phyloP scores from a whole-genome alignment of 1,284 basidiomycete species.

The Cystobasidium sp. region DNA sequence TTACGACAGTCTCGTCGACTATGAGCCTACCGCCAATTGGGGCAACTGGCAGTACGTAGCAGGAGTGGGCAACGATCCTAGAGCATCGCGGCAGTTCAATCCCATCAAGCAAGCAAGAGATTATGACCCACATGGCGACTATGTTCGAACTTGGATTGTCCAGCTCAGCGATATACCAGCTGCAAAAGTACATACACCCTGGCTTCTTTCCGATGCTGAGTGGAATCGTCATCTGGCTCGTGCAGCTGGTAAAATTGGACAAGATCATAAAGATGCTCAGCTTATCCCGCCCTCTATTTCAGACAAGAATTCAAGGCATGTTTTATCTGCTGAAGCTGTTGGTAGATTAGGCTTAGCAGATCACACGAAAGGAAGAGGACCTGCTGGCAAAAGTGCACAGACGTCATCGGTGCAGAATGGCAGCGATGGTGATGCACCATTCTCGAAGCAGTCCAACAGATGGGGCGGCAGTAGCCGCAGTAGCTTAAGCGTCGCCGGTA shows the following conservation, averaged over 20 bases:
- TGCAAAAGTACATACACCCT: constrained; percentile 55
- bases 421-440: neutral
- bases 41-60: constrained; percentile 60
- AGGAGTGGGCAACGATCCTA: constrained; percentile 64
- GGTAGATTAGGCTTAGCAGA: constrained; percentile 18
- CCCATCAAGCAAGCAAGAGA: constrained; percentile 65
- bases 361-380: neutral
- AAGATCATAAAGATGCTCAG: neutral
- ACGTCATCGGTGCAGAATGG: neutral
- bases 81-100: constrained; percentile 64
- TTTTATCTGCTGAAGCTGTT: constrained; percentile 24
- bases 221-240: constrained; percentile 39
- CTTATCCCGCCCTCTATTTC: neutral
- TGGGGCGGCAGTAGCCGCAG: neutral
- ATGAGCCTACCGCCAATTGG: constrained; percentile 55
- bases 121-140: constrained; percentile 20
- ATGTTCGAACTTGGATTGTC: constrained; percentile 62
- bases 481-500: neutral
- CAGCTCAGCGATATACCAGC: constrained; percentile 58
- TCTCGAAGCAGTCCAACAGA: neutral
- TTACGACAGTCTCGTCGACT: constrained; percentile 38
- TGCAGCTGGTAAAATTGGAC: neutral
- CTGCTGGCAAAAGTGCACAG: neutral
- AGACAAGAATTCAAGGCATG: neutral
- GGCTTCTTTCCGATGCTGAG: constrained; percentile 47